Percentiles rank a stretch among this genome's conserved stretches.
Conservation (phyloP, 139 green algal species). For the Microglena sp. region DNA sequence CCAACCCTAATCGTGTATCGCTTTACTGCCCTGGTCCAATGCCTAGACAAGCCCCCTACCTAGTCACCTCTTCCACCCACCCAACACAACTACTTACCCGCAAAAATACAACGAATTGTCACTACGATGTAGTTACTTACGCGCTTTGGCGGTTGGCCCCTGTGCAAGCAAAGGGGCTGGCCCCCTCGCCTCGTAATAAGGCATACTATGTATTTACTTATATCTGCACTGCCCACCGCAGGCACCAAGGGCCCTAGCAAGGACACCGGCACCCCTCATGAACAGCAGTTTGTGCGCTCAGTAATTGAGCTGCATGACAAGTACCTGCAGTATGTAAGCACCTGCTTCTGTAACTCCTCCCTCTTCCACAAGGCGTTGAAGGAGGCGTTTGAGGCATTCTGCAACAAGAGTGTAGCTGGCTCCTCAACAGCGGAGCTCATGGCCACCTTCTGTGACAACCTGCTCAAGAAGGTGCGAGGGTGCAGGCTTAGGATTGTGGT, state of each 20-base stretch:
- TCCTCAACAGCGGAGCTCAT: constrained; percentile 90
- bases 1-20: too few relatives aligned
- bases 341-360: constrained; percentile 68
- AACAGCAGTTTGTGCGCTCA: constrained; percentile 84
- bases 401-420: constrained; percentile 88
- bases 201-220: too few relatives aligned
- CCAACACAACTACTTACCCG: too few relatives aligned
- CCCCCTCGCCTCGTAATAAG: too few relatives aligned
- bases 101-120: too few relatives aligned
- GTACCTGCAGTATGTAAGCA: constrained; percentile 49
- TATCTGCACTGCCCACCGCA: constrained; percentile 6
- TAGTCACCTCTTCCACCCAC: too few relatives aligned
- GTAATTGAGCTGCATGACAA: constrained; percentile 96
- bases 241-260: constrained; percentile 24
- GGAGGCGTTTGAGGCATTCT: constrained; percentile 98
- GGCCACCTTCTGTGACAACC: constrained; percentile 92
- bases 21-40: too few relatives aligned
- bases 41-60: too few relatives aligned
- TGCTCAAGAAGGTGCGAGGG: constrained; percentile 82
- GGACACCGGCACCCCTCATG: constrained; percentile 40
- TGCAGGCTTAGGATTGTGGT: constrained; percentile 2
- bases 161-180: too few relatives aligned
- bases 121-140: too few relatives aligned
- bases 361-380: constrained; percentile 97
- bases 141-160: too few relatives aligned